Evolutionary conservation across 139 green algal genomes (phyloP).

Genomic region (Chlamydomonas sp.): DNA sequence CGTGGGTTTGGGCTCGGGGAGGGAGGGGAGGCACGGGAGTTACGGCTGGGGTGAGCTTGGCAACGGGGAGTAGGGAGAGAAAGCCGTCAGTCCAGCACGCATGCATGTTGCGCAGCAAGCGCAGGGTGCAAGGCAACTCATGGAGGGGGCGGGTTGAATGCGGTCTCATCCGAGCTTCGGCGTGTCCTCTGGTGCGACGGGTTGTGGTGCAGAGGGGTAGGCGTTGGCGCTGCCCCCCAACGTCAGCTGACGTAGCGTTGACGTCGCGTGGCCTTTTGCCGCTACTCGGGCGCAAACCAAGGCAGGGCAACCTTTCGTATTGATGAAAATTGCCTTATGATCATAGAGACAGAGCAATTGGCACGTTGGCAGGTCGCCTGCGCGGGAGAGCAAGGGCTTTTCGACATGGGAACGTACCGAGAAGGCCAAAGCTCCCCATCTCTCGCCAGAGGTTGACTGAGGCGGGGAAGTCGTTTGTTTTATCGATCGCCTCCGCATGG

Average conservation of each 20-base stretch:
- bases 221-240: too few species aligned
- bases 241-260: background rate
- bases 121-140: too few species aligned
- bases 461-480: constrained; percentile 81
- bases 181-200: background rate
- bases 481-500: constrained; percentile 83
- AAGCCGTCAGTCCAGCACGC: too few species aligned
- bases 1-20: too few species aligned
- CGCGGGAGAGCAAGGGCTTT: background rate
- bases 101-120: too few species aligned
- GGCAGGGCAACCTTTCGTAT: background rate
- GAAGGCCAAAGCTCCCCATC: constrained; percentile 88
- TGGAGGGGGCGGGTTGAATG: too few species aligned
- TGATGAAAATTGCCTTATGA: background rate
- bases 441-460: constrained; percentile 85
- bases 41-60: too few species aligned
- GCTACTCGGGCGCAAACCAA: background rate
- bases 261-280: background rate
- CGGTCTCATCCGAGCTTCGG: background rate
- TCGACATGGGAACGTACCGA: constrained; percentile 59
- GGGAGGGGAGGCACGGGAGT: too few species aligned
- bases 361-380: background rate
- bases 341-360: background rate
- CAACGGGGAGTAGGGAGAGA: too few species aligned
- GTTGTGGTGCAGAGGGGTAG: background rate